phyloP scores from a whole-genome alignment of 108 stramenopile genomes.

The Skeletonema costatum region DNA sequence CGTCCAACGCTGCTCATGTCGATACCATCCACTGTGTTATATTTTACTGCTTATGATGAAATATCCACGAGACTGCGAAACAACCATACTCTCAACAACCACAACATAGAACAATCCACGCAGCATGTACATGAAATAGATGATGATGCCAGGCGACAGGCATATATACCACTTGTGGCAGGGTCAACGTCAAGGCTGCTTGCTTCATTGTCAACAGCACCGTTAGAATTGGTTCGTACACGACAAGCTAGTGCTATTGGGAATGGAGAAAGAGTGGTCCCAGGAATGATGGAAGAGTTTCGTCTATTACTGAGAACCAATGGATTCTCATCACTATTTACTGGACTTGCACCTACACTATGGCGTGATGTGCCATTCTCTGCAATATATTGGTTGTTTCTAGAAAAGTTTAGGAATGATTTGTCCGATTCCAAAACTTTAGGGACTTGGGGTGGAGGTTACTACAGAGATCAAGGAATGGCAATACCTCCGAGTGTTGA shows the following conservation, averaged over 20 bases:
- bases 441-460: conserved; percentile 8
- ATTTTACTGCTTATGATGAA: conserved; percentile 92
- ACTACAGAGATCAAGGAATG: conserved; percentile 17
- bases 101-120: background rate
- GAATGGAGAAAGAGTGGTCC: conserved; percentile 19
- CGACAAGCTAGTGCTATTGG: conserved; percentile 52
- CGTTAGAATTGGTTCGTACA: conserved; percentile 90
- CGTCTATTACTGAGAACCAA: conserved; percentile 52
- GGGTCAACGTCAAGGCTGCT: conserved; percentile 83
- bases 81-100: background rate
- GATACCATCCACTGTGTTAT: conserved; percentile 88
- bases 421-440: conserved; percentile 5
- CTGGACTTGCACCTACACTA: conserved; percentile 89
- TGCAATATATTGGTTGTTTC: conserved; percentile 87
- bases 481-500: conserved; percentile 10
- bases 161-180: conserved; percentile 63
- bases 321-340: conserved; percentile 71
- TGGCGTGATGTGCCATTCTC: conserved; percentile 95
- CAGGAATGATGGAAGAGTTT: conserved; percentile 51
- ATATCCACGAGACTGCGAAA: conserved; percentile 25
- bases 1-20: conserved; percentile 79
- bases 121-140: background rate
- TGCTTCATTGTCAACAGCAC: conserved; percentile 84
- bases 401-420: conserved; percentile 58
- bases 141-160: background rate